Evolutionary conservation across 148 eudicot species (phyloP), one percentile per base, ranked within the genome.

Genomic region (Rheum nobile): DNA sequence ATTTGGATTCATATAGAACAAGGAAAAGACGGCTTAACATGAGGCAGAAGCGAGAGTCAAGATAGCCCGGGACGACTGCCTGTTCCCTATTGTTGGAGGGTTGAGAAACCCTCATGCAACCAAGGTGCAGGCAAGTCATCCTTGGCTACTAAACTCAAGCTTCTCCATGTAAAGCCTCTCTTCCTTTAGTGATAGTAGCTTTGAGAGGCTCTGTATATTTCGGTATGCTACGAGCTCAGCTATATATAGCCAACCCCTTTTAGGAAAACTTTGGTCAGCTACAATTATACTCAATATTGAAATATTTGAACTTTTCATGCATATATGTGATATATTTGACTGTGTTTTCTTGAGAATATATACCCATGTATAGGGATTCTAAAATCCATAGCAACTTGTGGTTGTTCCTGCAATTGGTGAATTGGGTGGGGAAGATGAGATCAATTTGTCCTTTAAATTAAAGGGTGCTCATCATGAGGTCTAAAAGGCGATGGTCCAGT

Each of bases 51-150:
- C 8, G 10, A 38, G 41, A 2, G 70, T 65, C 70, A 65, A 65
- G 70, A 17, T 65, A 65, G 70, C 70, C 70, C 17, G 70, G 70
- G 70, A 65, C 17, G 70, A 65, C 70, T 65, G 70, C 70, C 41
- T 65, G 70, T 7, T 65, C 6, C 1, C 1, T 65, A 65, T 7
- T 7, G 39, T 24, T 5, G 3, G 39, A 17, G 38, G 70, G 70
- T 65, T 65, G 8, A 4, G 19, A 31, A 3, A 32, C 70, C 70
- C 22, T 65, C 39, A 2, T 14, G 8, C 41, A 4, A 65, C 39
- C 32, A 17, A 31, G 39, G 38, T n/a, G 39, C 70, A 65, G 70
- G 70, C 70, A 65, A 65, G 70, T 65, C 70, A 65, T 65, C 70
- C 70, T 65, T 65, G 70, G 70, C 70, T 65, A 65, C 70, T 65